These are phyloP conservation scores for Crithidia expoeki DNA, from an alignment of 208 protist species.

Conservation along the genomic window DNA sequence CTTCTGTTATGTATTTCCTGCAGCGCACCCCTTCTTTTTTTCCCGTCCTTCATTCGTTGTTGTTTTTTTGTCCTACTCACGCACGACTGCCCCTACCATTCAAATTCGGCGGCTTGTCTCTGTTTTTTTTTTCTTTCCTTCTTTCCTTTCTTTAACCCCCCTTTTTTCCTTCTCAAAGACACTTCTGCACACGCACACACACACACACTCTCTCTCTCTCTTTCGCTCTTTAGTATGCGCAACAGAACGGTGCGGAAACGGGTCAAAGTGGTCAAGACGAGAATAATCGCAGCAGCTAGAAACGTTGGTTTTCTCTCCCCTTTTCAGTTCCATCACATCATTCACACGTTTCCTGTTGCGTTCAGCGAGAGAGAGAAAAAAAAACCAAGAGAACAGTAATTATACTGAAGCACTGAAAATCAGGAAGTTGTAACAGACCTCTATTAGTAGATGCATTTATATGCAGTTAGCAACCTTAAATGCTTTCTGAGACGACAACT, in stretches of 20 bases:
- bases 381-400: neutral
- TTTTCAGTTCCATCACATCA: neutral
- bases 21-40: too few species aligned
- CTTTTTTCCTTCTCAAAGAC: neutral
- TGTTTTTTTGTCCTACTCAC: too few species aligned
- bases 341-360: neutral
- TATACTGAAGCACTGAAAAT: too few species aligned
- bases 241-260: neutral
- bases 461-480: conserved; percentile 2
- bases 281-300: neutral
- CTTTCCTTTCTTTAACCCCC: neutral
- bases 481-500: neutral
- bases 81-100: too few species aligned
- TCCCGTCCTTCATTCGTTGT: too few species aligned
- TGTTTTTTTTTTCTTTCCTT: too few species aligned
- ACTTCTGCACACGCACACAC: neutral
- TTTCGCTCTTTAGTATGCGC: neutral
- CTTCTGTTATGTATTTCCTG: too few species aligned
- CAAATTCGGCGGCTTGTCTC: too few species aligned
- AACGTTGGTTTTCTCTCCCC: neutral
- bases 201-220: too few species aligned
- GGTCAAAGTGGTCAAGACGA: neutral
- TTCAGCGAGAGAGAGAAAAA: neutral
- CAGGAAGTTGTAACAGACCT: neutral
- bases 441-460: conserved; percentile 8